A percentile compares a stretch with the other conserved stretches of the same genome.
phyloP scores from a whole-genome alignment of 2,329 filamentous ascomycete genomes.

The Fusarium sp. region DNA sequence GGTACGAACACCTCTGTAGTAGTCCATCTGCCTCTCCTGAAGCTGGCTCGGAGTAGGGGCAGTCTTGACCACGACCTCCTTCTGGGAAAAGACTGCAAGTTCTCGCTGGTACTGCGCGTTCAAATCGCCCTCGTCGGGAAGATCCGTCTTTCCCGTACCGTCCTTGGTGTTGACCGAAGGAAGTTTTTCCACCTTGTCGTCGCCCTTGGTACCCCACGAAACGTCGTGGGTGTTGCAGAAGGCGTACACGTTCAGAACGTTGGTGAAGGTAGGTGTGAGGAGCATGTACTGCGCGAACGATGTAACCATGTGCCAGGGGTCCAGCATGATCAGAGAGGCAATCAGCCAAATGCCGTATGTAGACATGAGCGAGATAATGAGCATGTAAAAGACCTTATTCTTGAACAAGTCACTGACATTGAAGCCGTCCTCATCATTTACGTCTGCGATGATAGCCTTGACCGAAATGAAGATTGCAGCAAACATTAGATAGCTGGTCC shows the following conservation, averaged over 20 bases:
- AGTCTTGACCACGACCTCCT: conserved; percentile 77
- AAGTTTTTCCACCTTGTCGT: conserved; percentile 92
- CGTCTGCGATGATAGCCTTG: conserved; percentile 78
- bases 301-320: conserved; percentile 99
- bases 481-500: conserved; percentile 82
- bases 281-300: conserved; percentile 93
- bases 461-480: conserved; percentile 95
- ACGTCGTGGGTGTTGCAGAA: conserved; percentile 99
- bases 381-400: conserved; percentile 89
- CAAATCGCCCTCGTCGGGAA: conserved; percentile 93
- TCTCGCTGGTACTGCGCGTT: conserved; percentile 95
- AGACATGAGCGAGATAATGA: conserved; percentile 90
- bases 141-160: conserved; percentile 88
- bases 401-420: conserved; percentile 77
- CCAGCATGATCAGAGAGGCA: conserved; percentile 91
- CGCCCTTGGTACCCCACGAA: conserved; percentile 98
- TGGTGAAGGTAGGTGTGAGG: conserved; percentile 95
- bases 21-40: conserved; percentile 92
- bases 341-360: conserved; percentile 95
- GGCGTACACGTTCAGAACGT: conserved; percentile 98
- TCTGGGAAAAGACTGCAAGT: conserved; percentile 75
- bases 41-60: conserved; percentile 62
- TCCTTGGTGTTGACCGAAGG: conserved; percentile 90
- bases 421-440: conserved; percentile 70
- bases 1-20: conserved; percentile 95